Base-by-base conservation (phyloP, 805 yeast species). In the Starmerella vitae region DNA sequence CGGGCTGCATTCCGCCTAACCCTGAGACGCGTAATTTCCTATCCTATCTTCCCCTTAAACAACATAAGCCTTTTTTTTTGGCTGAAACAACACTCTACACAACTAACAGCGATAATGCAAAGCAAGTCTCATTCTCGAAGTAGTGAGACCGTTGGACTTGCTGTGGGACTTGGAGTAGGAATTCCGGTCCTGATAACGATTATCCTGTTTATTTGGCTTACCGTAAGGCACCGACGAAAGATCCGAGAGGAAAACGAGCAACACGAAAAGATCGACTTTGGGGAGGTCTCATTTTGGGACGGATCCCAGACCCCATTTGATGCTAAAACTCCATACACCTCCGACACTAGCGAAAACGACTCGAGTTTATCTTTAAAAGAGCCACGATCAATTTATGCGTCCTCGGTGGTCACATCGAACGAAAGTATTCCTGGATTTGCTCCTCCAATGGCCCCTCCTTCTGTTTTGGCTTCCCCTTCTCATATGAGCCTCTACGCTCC, bases 121-220 rank as follows among this genome's bases (percentile, higher is more conserved):
- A 12, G 26, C 26, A 8, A 22, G 7, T 22, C 26, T 8, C 26
- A 22, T 22, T 12, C 26, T 8, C 17, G 18, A 38, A 12, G n/a
- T 30, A 30, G 20, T 26, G 13, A 13, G 9, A 43, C 49, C 8
- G 29, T 51, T 18, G 51, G 47, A 8, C 35, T 51, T 2, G 55
- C 56, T 14, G 51, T 62, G 33, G 62, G 58, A 7, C 53, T 61
- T 4, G 65, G 63, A n/a, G 57, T 58, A 12, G 61, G 64, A n/a
- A 51, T 64, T 21, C 68, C 68, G 5, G 42, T 58, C n/a, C 35
- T 45, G 3, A 22, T 57, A 17, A 62, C 64, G 20, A 29, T 60
- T 12, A 14, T 51, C 12, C 46, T 60, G 14, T 40, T 60, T 24
- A 33, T 48, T n/a, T 49, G 53, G 47, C 43, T 64, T 29, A 59